Percentiles rank a stretch among this genome's conserved stretches.
Evolutionary conservation across 192 early-diverging fungal species (phyloP).

Genomic region (Kappamyces sp.): DNA sequence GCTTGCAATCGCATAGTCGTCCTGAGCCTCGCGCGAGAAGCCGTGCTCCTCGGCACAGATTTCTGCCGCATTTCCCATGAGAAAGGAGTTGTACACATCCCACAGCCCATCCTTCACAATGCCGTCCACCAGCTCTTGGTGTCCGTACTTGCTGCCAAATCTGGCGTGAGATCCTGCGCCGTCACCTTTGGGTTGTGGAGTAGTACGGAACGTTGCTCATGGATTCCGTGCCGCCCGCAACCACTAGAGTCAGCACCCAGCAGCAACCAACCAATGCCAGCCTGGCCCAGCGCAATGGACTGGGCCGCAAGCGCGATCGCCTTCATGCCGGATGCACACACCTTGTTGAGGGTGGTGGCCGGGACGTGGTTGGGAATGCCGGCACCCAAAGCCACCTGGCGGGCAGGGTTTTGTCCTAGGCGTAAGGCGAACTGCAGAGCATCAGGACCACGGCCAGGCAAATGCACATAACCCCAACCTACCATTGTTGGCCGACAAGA

Average conservation of each 20-base stretch:
- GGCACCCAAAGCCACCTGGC: constrained; percentile 87
- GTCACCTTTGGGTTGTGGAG: constrained; percentile 34
- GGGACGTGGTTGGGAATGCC: constrained; percentile 76
- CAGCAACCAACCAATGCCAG: constrained; percentile 50
- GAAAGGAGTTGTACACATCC: constrained; percentile 43
- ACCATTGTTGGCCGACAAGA: constrained; percentile 79
- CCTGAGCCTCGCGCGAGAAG: constrained; percentile 75
- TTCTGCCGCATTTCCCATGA: constrained; percentile 53
- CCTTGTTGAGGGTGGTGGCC: constrained; percentile 95
- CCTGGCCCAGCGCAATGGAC: constrained; percentile 40
- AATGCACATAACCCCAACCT: not conserved
- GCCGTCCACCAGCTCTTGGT: constrained; percentile 70
- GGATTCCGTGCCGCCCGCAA: constrained; percentile 95
- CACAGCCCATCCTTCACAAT: constrained; percentile 55
- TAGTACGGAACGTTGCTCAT: constrained; percentile 92
- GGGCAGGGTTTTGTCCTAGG: constrained; percentile 81
- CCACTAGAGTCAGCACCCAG: constrained; percentile 58
- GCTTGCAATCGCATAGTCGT: constrained; percentile 76
- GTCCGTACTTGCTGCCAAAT: constrained; percentile 66
- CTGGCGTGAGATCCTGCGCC: not conserved
- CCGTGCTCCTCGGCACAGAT: constrained; percentile 81
- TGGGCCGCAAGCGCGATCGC: constrained; percentile 80
- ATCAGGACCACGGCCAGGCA: not conserved
- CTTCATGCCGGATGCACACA: constrained; percentile 98
- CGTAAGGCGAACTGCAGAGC: not conserved